phyloP scores from a whole-genome alignment of 495 filamentous ascomycete genomes.

The Neurospora tetrasperma region DNA sequence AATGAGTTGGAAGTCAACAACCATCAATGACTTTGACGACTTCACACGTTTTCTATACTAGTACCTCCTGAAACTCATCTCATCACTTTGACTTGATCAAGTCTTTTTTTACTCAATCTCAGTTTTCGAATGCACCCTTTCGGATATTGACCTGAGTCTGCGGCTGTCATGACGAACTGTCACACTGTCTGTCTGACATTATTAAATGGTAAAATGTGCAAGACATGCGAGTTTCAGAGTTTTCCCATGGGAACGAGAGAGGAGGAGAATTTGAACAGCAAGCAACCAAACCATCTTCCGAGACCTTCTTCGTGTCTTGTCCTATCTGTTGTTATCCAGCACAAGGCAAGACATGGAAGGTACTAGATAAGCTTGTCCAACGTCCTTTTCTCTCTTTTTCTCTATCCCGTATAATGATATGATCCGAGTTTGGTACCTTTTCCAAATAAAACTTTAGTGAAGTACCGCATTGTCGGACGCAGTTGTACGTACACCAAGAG shows the following conservation, averaged over 20 bases:
- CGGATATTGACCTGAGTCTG: background rate
- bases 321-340: too few species aligned
- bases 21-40: background rate
- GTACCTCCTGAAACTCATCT: background rate
- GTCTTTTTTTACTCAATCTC: too few species aligned
- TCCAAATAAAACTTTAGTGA: too few species aligned
- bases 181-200: background rate
- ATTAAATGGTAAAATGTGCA: background rate
- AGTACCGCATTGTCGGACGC: too few species aligned
- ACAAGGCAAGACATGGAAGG: too few species aligned
- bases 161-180: background rate
- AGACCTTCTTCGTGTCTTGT: background rate
- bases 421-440: too few species aligned
- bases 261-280: background rate
- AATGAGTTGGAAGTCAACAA: background rate
- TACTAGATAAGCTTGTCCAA: background rate
- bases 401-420: too few species aligned
- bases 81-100: background rate
- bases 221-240: background rate
- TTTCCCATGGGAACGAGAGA: background rate
- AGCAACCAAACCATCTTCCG: background rate
- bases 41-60: background rate
- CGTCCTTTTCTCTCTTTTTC: background rate
- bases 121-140: background rate
- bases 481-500: too few species aligned